Percentiles rank a stretch among this genome's conserved stretches.
Evolutionary conservation across 768 basidiomycete species (phyloP).

Genomic region (Pisolithus marmoratus): DNA sequence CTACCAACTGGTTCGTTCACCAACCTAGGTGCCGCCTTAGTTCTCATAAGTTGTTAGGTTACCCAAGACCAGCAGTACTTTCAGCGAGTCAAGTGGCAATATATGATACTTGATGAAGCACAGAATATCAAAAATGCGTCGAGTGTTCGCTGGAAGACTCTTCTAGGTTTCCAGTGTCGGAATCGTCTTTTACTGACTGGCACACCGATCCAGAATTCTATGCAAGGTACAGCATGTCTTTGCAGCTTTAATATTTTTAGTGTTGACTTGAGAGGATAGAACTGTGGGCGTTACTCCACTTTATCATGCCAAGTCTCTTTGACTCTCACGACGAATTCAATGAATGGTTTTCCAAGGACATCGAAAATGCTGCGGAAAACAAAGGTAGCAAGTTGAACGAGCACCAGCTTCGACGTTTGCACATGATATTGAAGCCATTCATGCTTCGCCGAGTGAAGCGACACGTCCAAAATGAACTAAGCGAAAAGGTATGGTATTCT

Average conservation of each 20-base stretch:
- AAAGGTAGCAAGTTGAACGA: constrained; percentile 90
- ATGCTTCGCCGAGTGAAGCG: constrained; percentile 97
- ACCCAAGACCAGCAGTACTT: constrained; percentile 98
- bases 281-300: constrained; percentile 96
- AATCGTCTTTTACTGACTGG: constrained; percentile 94
- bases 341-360: constrained; percentile 99
- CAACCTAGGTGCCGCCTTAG: background rate
- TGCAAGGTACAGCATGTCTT: constrained; percentile 71
- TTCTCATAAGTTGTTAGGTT: constrained; percentile 43
- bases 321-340: constrained; percentile 99
- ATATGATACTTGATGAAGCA: constrained; percentile 99
- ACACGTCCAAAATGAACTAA: constrained; percentile 98
- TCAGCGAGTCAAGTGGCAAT: constrained; percentile 97
- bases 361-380: constrained; percentile 91
- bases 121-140: constrained; percentile 99
- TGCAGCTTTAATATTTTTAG: background rate
- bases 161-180: constrained; percentile 92
- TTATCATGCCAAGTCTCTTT: constrained; percentile 99
- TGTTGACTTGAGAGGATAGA: constrained; percentile 42
- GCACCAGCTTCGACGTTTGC: constrained; percentile 88
- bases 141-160: constrained; percentile 94
- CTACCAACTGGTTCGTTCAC: constrained; percentile 76
- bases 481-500: constrained; percentile 73
- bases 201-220: constrained; percentile 98
- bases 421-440: constrained; percentile 99